These are phyloP conservation scores for Erigeron philadelphicus DNA, from an alignment of 140 eudicot species.

Conservation along the genomic window DNA sequence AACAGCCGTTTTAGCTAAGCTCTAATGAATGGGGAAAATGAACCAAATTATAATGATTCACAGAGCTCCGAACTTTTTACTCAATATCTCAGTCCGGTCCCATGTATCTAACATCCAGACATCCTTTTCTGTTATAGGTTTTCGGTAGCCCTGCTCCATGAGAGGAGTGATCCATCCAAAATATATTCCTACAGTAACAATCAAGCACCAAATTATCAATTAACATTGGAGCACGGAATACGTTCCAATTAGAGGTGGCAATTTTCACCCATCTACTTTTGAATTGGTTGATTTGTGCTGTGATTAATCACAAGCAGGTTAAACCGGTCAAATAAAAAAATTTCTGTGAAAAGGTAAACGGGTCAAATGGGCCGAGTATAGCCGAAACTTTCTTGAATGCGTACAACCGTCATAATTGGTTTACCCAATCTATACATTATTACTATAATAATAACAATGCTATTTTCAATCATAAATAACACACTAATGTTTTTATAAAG, in stretches of 20 bases:
- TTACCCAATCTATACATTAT: too few species aligned
- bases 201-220: constrained; percentile 15
- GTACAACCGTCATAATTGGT: not conserved
- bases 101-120: constrained; percentile 89
- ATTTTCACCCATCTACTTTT: not conserved
- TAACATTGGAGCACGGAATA: constrained; percentile 9
- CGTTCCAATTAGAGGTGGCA: not conserved
- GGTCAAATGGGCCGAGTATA: not conserved
- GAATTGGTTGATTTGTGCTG: not conserved
- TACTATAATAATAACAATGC: not conserved
- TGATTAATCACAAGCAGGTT: too few species aligned
- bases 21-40: not conserved
- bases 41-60: constrained; percentile 8
- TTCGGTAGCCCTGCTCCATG: constrained; percentile 77
- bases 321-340: not conserved
- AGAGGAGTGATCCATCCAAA: constrained; percentile 86
- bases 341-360: not conserved
- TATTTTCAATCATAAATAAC: not conserved
- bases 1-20: constrained; percentile 12
- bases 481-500: not conserved
- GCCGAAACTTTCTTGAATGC: not conserved
- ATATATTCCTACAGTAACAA: constrained; percentile 47
- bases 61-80: constrained; percentile 45
- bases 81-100: constrained; percentile 77
- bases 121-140: constrained; percentile 91